Evolutionary conservation across 768 basidiomycete species (phyloP), one percentile per base, ranked within the genome.

Genomic region (Collybia nuda): DNA sequence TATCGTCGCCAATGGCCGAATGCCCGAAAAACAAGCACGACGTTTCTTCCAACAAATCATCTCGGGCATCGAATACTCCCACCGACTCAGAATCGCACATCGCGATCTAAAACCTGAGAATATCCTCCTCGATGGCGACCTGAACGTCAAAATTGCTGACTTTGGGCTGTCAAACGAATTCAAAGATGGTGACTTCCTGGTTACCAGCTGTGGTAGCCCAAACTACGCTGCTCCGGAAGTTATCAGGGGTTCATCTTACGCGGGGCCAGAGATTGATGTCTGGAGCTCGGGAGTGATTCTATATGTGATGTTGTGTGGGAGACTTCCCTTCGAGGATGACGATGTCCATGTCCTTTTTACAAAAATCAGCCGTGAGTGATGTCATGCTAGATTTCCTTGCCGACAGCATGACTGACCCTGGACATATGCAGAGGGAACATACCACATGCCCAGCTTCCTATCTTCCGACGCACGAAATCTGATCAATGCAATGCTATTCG

Each of bases 251-350:
- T 90, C 91, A 23, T 79, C 95, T 6, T 99, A 99, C 64, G 93
- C 93, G 0, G 97, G 97, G 0, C 95, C 96, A 0, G 97, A 98
- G 70, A 97, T 98, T 61, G 97, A 99, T 56, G 93, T 98, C 9
- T 99, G 97, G 97, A 93, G 91, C 58, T 91, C 91, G 48, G 97
- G 97, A 0, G 96, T 99, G n/a, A 98, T 99, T 57, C 80, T 99
- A 45, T 98, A 95, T 70, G 97, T 98, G 50, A 94, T 99, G 87
- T 80, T 99, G 4, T 95, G 91, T 62, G 97, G 96, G 4, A 76
- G 90, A 41, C 79, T 99, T 24, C 97, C 97, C 1, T 99, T 99
- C 64, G 97, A 98, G 71, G 95, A 98, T 68, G 93, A 97, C 40
- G 90, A 97, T 63, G 93, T 98, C 37, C 91, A 93, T 43, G 78